A percentile compares a stretch with the other conserved stretches of the same genome.
These are phyloP conservation scores for Baudoinia panamericana DNA, from an alignment of 495 filamentous ascomycete species.

Conservation along the genomic window DNA sequence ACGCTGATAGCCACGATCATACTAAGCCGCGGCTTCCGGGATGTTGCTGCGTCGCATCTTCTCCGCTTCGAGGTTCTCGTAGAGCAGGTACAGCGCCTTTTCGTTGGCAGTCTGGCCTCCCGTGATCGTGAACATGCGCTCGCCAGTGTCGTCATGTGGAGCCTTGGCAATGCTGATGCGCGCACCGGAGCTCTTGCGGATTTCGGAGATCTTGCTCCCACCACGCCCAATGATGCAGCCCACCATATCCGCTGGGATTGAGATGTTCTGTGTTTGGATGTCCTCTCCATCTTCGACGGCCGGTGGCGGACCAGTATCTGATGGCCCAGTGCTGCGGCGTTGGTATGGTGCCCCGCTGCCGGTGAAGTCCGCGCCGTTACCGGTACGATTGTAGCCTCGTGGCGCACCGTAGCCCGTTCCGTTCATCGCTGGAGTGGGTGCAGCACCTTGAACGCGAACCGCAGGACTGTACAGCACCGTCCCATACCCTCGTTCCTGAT, in stretches of 20 bases:
- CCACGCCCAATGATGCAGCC: slow-evolving; percentile 95
- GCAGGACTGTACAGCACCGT: slow-evolving; percentile 95
- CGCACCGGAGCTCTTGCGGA: slow-evolving; percentile 87
- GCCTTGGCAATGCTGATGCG: slow-evolving; percentile 98
- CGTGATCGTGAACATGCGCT: slow-evolving; percentile 99
- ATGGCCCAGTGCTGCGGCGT: slow-evolving; percentile 33
- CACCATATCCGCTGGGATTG: slow-evolving; percentile 98
- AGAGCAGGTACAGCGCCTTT: slow-evolving; percentile 86
- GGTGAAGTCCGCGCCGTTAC: slow-evolving; percentile 95
- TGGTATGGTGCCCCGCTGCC: slow-evolving; percentile 63
- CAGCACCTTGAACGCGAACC: slow-evolving; percentile 53
- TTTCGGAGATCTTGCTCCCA: slow-evolving; percentile 95
- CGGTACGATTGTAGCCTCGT: slow-evolving; percentile 72
- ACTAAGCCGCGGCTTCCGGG: slow-evolving; percentile 35
- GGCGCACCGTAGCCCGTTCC: slow-evolving; percentile 35
- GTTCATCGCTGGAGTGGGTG: slow-evolving; percentile 39
- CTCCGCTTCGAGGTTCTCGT: slow-evolving; percentile 97
- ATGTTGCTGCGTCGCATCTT: slow-evolving; percentile 85
- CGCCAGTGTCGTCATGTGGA: slow-evolving; percentile 90
- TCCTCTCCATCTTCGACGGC: slow-evolving; percentile 93
- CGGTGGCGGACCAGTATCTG: slow-evolving; percentile 49
- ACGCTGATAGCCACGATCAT: slow-evolving; percentile 5
- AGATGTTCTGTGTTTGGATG: slow-evolving; percentile 97
- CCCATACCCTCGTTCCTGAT: slow-evolving; percentile 90
- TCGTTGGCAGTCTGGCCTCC: slow-evolving; percentile 84